Evolutionary conservation across 768 basidiomycete species (phyloP).

Genomic region (Lepiota brunneoincarnata): DNA sequence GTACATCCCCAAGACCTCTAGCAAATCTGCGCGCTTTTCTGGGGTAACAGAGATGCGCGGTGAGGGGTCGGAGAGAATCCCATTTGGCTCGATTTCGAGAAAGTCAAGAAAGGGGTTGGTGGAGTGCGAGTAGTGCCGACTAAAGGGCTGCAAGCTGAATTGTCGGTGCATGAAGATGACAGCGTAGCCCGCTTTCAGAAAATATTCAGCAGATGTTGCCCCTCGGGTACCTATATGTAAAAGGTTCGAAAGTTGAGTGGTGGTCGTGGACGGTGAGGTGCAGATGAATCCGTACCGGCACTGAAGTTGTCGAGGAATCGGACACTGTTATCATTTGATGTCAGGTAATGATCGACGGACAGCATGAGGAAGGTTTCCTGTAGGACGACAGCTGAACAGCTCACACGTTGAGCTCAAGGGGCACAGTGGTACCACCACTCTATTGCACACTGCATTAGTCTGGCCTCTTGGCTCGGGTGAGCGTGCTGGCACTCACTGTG

Average conservation of each 20-base stretch:
- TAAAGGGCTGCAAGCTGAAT: conserved; percentile 97
- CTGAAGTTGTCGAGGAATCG: conserved; percentile 99
- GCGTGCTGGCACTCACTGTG: conserved; percentile 59
- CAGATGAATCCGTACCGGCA: conserved; percentile 60
- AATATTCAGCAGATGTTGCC: conserved; percentile 97
- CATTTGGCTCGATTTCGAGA: conserved; percentile 59
- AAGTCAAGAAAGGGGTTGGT: conserved; percentile 98
- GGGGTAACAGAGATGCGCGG: conserved; percentile 65
- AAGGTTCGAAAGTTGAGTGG: conserved; percentile 3
- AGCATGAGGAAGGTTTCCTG: conserved; percentile 14
- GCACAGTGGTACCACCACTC: conserved; percentile 99
- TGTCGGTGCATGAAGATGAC: conserved; percentile 99
- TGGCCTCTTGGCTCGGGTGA: background rate
- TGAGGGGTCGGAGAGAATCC: conserved; percentile 22
- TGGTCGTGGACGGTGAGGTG: conserved; percentile 5
- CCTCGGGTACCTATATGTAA: conserved; percentile 80
- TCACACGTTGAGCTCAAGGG: conserved; percentile 98
- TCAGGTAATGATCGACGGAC: background rate
- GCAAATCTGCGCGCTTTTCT: conserved; percentile 60
- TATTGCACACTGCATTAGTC: conserved; percentile 28
- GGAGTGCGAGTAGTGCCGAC: conserved; percentile 95
- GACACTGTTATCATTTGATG: conserved; percentile 56
- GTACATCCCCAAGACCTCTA: conserved; percentile 75
- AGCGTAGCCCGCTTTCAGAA: conserved; percentile 89
- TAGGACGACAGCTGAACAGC: conserved; percentile 33